Evolutionary conservation across 2,329 filamentous ascomycete genomes (phyloP), one percentile per base, ranked within the genome.

Genomic region (Epichloe aotearoae): DNA sequence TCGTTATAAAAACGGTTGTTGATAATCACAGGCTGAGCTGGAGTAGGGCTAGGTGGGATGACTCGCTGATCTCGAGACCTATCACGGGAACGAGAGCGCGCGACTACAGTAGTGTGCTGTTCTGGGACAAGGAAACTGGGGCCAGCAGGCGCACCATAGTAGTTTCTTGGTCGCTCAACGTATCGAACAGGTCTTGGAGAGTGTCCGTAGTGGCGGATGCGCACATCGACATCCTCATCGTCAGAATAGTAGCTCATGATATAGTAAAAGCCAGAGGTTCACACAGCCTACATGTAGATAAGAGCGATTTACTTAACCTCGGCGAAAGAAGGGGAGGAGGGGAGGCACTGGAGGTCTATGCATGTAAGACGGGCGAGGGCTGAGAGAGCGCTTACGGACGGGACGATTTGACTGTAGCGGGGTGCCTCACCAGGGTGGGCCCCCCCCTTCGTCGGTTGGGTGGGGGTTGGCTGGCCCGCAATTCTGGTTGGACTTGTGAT

Each of bases 171-270:
- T 37, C 64, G 67, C 11, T 71, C 66, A 36, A 77, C 72, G 57
- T 75, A 77, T 52, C 73, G 69, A 10, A 72, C 65, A 44, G 70
- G 63, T 12, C 59, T 63, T 4, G 68, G 66, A 26, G 70, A 68
- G n/a, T 64, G 67, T 3, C 62, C 65, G 38, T 66, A 68, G 26
- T 69, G 70, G 49, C 67, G 67, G 53, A 77, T 62, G 43, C 66
- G 74, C 56, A 80, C 69, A 57, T 80, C 73, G 47, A 78, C 58
- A 45, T 81, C 77, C 33, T 79, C 76, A 36, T 80, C 75, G 55
- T 75, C 71, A 50, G 73, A 69, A 57, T 72, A 75, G 59, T 72
- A 72, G 55, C 60, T 67, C 50, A 51, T 51, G 4, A 33, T 20
- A 20, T 42, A 14, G 26, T 30, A 1, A 30, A 10, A 30, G 26